Evolutionary conservation across 768 basidiomycete species (phyloP).

Genomic region (Mycena amicta): DNA sequence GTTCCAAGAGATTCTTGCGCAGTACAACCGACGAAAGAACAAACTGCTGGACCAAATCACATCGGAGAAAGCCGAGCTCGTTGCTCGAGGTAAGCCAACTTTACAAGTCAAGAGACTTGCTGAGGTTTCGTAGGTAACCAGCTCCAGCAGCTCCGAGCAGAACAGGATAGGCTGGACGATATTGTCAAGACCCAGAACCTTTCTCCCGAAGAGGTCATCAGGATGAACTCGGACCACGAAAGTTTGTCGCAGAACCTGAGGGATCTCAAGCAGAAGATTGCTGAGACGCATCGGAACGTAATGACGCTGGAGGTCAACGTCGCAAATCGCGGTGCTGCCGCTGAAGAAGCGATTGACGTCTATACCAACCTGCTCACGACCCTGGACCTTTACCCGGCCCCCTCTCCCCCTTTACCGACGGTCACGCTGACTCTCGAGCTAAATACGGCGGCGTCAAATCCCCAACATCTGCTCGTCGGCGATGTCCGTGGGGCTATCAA

Average conservation of each 20-base stretch:
- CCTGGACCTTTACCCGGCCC: constrained; percentile 76
- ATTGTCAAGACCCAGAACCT: constrained; percentile 88
- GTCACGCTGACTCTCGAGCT: constrained; percentile 81
- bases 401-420: constrained; percentile 68
- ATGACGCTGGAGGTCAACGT: constrained; percentile 85
- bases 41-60: constrained; percentile 68
- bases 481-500: constrained; percentile 75
- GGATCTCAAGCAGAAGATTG: constrained; percentile 74
- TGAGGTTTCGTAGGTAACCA: constrained; percentile 48
- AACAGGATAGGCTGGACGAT: constrained; percentile 62
- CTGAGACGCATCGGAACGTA: constrained; percentile 70
- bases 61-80: constrained; percentile 66
- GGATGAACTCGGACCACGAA: constrained; percentile 91
- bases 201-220: constrained; percentile 85
- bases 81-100: constrained; percentile 48
- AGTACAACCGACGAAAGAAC: constrained; percentile 70
- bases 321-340: constrained; percentile 73
- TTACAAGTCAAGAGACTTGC: background rate
- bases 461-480: constrained; percentile 67
- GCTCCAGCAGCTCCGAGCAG: constrained; percentile 63
- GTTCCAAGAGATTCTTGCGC: constrained; percentile 72
- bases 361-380: constrained; percentile 77
- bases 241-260: constrained; percentile 70
- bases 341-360: constrained; percentile 80
- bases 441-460: constrained; percentile 74